These are phyloP conservation scores for Didymella segeticola DNA, from an alignment of 2,329 filamentous ascomycete species.

Conservation along the genomic window DNA sequence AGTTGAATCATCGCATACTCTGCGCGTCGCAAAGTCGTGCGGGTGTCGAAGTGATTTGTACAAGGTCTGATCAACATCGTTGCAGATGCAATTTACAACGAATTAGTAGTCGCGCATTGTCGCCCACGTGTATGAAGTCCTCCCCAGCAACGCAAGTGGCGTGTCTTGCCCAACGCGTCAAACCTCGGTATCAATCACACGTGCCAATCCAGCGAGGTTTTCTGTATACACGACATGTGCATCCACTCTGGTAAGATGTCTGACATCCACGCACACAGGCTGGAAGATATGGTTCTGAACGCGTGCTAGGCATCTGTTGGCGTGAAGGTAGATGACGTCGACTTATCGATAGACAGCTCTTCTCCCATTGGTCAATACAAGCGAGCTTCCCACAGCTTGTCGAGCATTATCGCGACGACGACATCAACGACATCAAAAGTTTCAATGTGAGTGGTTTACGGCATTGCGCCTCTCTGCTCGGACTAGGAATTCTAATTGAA, in stretches of 20 bases:
- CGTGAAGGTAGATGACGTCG: constrained; percentile 6
- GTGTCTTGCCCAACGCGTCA: too few species aligned
- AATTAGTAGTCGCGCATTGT: too few species aligned
- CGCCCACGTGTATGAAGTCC: too few species aligned
- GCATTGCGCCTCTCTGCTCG: not conserved
- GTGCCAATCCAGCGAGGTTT: too few species aligned
- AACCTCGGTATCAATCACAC: too few species aligned
- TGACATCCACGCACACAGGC: not conserved
- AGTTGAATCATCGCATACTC: too few species aligned
- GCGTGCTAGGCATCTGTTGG: not conserved
- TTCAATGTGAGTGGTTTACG: constrained; percentile 1
- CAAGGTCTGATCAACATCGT: too few species aligned
- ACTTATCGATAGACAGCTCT: not conserved
- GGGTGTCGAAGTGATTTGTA: too few species aligned
- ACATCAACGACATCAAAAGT: constrained; percentile 23
- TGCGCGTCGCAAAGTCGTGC: too few species aligned
- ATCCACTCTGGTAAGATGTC: too few species aligned
- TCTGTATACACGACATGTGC: not conserved
- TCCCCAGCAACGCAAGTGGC: too few species aligned
- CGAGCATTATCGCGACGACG: constrained; percentile 26
- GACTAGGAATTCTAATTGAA: constrained; percentile 5
- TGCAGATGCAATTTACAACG: too few species aligned
- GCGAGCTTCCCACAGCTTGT: constrained; percentile 27
- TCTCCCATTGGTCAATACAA: constrained; percentile 9
- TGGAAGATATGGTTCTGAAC: not conserved